A percentile compares a stretch with the other conserved stretches of the same genome.
Conservation (phyloP, 345 rosid species). For the Syzygium aqueum region DNA sequence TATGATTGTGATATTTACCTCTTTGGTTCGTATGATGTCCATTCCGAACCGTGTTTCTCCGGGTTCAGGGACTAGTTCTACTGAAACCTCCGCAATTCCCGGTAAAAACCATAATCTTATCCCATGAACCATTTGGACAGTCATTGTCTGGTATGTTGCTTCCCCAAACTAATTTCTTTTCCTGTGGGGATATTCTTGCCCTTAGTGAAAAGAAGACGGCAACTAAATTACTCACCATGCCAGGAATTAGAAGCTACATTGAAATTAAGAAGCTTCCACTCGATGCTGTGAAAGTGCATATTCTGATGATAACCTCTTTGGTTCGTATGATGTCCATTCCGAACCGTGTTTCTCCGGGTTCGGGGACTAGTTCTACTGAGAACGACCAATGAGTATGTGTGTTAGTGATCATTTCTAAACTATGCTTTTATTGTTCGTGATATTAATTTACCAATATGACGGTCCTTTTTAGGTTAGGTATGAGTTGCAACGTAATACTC, state of each 20-base stretch:
- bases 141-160: slow-evolving; percentile 10
- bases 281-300: no score
- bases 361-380: no score
- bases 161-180: slow-evolving; percentile 9
- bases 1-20: slow-evolving; percentile 9
- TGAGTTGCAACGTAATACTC: no score
- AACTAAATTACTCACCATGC: not conserved
- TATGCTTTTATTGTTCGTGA: no score
- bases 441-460: no score
- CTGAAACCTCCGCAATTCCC: slow-evolving; percentile 21
- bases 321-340: no score
- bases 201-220: not conserved
- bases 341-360: no score
- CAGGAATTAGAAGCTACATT: not conserved
- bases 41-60: slow-evolving; percentile 28
- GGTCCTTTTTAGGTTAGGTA: no score
- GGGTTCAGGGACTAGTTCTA: slow-evolving; percentile 15
- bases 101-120: slow-evolving; percentile 46
- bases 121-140: slow-evolving; percentile 18
- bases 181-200: slow-evolving; percentile 7
- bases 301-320: no score
- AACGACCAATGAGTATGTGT: no score
- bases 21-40: slow-evolving; percentile 38
- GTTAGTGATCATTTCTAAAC: no score
- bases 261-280: not conserved